Evolutionary conservation across 495 filamentous ascomycete species (phyloP), one percentile per base, ranked within the genome.

Genomic region (Pyronema omphalodes): DNA sequence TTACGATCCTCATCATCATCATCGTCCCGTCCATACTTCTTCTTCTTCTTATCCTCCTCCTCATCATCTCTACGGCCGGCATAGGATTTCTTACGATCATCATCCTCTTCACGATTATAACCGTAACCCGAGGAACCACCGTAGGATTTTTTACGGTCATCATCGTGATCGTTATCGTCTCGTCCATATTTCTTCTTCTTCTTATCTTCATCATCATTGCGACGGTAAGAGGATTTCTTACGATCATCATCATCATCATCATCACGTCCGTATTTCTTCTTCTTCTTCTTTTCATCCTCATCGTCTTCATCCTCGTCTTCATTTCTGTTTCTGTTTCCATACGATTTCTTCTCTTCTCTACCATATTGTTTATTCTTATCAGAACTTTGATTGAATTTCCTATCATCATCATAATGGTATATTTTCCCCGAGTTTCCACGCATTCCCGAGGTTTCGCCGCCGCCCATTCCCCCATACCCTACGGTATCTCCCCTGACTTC

Each of bases 271-370:
- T 1, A 44, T 44, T 17, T 51, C 43, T 15, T 44, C 49, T 37
- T 46, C 15, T 48, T 29, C 29, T 29, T 23, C 19, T 1, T 45
- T 46, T 29, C 46, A 37, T 14, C 44, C 44, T 37, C 52, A 34
- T 33, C 17, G 9, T 14, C 29, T 8, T 39, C 53, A 3, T 39
- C 60, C 51, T 53, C 55, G 3, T 53, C 57, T 34, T 57, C 60
- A 51, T 57, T 53, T 15, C 8, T 17, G 9, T 48, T 3, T 36
- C 23, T 1, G 1, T 29, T 29, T 29, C 23, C 23, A 29, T 29
- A 29, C 23, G 23, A 29, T 29, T 51, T 51, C 54, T 56, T 37
- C 15, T 50, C 33, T 17, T 55, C 29, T 44, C 17, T 3, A 7
- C 19, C 44, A 6, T 55, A 37, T 23, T 55, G 5, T 12, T 55